Base-by-base conservation (phyloP, 2,329 filamentous ascomycete species). In the Monilinia laxa region DNA sequence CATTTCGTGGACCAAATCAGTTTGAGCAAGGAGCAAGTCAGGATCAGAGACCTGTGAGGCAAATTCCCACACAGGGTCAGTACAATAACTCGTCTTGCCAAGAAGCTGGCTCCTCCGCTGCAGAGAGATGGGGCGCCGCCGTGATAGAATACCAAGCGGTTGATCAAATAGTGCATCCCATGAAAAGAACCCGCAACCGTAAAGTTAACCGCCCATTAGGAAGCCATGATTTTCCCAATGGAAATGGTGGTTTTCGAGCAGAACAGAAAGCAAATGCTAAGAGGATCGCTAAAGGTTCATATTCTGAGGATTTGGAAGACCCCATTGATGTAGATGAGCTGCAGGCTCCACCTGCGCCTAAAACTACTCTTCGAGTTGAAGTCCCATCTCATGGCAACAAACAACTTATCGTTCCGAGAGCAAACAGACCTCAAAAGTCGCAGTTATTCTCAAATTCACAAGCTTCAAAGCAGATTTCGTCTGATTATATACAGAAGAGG, bases 271-370 rank as follows among this genome's bases (percentile, higher is more conserved):
- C 35, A 14, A 57, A 42, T 40, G 55, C 55, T 42, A 28, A 57
- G 55, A 42, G 38, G 18, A 23, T 57, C 23, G 14, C 38, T 25
- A 42, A 28, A 1, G 6, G 5, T 31, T 38, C 59, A 31, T 7
- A 23, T n/a, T 20, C 28, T 16, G 49, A 56, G 9, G 49, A 63
- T n/a, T 35, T 25, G 4, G 38, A 40, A 11, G 60, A 63, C 40
- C 60, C 52, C n/a, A 63, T 63, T 35, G 20, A 35, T n/a, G 60
- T 56, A 28, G 49, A 63, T n/a, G 60, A 63, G n/a, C 60, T 31
- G 4, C 31, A 62, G 2, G 31, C n/a, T 18, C n/a, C 14, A 38
- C 7, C 18, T 62, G 3, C 2, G 20, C 1, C 14, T 1, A 38
- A 52, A 51, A 9, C 4, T 6, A 6, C 12, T 2, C 28, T 31